Base-by-base conservation (phyloP, 1,284 basidiomycete species). In the Microbotryum lychnidis-dioicae region DNA sequence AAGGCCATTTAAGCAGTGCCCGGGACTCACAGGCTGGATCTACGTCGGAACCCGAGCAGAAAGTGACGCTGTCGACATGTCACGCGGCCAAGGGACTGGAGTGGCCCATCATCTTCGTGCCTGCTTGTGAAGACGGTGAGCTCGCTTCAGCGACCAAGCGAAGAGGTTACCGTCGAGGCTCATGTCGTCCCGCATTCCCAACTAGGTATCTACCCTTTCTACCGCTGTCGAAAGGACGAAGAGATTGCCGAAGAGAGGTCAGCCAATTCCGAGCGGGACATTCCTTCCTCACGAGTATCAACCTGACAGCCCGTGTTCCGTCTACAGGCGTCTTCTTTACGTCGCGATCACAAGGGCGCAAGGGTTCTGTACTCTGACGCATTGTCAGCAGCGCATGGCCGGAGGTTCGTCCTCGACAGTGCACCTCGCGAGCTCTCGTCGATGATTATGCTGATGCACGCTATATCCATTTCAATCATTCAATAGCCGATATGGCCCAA, bases 81-180 rank as follows among this genome's bases (percentile, higher is more conserved):
- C 91, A 96, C 76, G 83, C 89, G 12, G 89, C 91, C 0, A 96
- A 96, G 75, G 91, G 91, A 0, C 79, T 94, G 7, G 91, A 96
- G 74, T 96, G 90, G 89, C 89, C 89, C 0, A 87, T 89, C 6
- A 87, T 90, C 1, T 84, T 90, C 66, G 77, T 90, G n/a, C 85
- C 86, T 48, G 81, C 83, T 23, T 47, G 23, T 49, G 44, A 50
- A 31, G 45, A 23, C 27, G 52, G 16, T 50, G 27, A 25, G 56
- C 29, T 10, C 47, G 29, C 20, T 37, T n/a, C 5, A 29, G 16
- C 12, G 18, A 10, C 8, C 9, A 10, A 31, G 31, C 31, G 31
- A 31, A 58, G 33, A 8, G 29, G 51, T 47, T 23, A 27, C n/a
- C 25, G 16, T 10, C 21, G 50, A 42, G 14, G 37, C 37, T 42